phyloP scores from a whole-genome alignment of 352 stramenopile species.

The Pythium vanterpoolii region DNA sequence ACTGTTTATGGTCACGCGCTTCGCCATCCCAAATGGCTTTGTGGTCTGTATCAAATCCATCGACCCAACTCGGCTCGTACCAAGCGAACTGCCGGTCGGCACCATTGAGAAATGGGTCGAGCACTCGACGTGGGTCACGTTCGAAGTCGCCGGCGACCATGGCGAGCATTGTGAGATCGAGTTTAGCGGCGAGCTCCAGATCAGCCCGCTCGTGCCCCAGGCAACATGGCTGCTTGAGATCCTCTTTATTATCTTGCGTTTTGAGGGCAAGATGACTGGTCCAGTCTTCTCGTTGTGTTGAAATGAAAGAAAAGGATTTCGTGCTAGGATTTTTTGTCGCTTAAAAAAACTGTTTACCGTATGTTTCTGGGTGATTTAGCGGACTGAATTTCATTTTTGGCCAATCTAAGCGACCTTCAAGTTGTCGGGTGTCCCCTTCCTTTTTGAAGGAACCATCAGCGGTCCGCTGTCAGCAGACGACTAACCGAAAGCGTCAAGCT shows the following conservation, averaged over 20 bases:
- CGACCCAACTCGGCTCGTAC: neutral
- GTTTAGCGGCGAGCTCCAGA: conserved; percentile 22
- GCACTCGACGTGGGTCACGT: conserved; percentile 21
- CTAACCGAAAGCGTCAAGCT: no score
- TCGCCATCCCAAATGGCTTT: conserved; percentile 13
- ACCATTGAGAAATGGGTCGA: conserved; percentile 23
- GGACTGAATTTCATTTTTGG: no score
- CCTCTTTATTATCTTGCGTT: conserved; percentile 21
- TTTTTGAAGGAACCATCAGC: no score
- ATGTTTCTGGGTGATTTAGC: no score
- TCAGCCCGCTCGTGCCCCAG: conserved; percentile 8
- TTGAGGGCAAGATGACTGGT: conserved; percentile 12
- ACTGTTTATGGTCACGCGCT: conserved; percentile 18
- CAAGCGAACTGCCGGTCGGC: conserved; percentile 1
- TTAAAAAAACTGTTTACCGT: no score
- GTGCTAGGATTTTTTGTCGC: no score
- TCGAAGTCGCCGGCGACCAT: conserved; percentile 4
- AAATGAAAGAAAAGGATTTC: neutral
- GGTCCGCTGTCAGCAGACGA: no score
- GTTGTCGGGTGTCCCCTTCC: no score
- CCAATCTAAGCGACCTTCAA: no score
- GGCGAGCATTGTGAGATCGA: conserved; percentile 15
- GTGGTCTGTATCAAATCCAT: conserved; percentile 15
- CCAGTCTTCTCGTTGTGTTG: conserved; percentile 17
- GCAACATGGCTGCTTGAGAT: conserved; percentile 23